These are phyloP conservation scores for Trichoderma breve DNA, from an alignment of 2,329 filamentous ascomycete species.

Conservation along the genomic window DNA sequence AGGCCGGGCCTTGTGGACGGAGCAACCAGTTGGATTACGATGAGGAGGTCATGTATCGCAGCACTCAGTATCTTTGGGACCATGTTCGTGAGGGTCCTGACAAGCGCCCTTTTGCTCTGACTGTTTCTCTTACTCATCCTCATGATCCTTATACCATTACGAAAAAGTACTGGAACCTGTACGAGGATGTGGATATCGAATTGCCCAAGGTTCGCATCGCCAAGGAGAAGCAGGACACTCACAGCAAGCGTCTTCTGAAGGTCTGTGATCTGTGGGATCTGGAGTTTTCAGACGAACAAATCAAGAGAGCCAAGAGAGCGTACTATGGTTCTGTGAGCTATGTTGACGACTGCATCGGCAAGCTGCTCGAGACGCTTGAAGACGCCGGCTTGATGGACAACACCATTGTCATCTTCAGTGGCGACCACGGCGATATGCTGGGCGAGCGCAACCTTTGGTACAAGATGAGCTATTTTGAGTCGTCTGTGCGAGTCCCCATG, in stretches of 20 bases:
- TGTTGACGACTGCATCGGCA: constrained; percentile 88
- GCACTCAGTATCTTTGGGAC: constrained; percentile 86
- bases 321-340: constrained; percentile 95
- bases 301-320: constrained; percentile 79
- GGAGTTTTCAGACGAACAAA: constrained; percentile 79
- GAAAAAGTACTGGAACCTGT: constrained; percentile 88
- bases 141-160: constrained; percentile 96
- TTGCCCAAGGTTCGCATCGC: constrained; percentile 75
- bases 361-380: constrained; percentile 73
- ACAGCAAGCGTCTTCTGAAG: constrained; percentile 82
- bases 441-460: constrained; percentile 92
- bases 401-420: constrained; percentile 88
- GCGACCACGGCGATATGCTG: constrained; percentile 94
- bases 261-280: constrained; percentile 85
- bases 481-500: constrained; percentile 83
- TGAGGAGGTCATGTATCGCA: constrained; percentile 92
- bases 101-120: constrained; percentile 79
- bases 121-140: constrained; percentile 87
- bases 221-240: constrained; percentile 78
- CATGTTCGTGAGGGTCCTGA: constrained; percentile 76
- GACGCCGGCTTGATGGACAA: constrained; percentile 77
- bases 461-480: constrained; percentile 97
- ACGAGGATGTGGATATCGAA: constrained; percentile 84
- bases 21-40: constrained; percentile 97
- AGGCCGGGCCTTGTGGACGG: constrained; percentile 82